Evolutionary conservation across 139 green algal genomes (phyloP).

Genomic region (Desmodesmus armatus): DNA sequence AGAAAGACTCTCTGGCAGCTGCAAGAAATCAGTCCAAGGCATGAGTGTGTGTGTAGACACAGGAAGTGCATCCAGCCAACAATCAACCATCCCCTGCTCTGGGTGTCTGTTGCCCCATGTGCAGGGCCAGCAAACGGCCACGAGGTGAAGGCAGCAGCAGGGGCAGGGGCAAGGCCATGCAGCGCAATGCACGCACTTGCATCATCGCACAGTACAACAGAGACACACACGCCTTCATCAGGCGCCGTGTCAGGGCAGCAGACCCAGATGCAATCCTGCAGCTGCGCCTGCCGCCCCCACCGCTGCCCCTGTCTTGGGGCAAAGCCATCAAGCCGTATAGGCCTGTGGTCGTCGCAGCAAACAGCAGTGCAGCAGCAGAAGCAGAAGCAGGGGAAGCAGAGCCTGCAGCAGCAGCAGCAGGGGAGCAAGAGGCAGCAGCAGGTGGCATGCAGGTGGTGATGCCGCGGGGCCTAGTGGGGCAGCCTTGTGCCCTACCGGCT

Average conservation of each 20-base stretch:
- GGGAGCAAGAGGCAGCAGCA: background rate
- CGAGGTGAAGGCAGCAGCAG: conserved; percentile 22
- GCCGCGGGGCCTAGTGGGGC: background rate
- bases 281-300: conserved; percentile 70
- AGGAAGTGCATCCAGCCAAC: no score
- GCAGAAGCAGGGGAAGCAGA: background rate
- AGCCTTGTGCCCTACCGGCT: background rate
- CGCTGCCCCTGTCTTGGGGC: conserved; percentile 89
- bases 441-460: no score
- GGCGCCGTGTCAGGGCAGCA: background rate
- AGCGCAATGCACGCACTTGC: conserved; percentile 23
- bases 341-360: conserved; percentile 2
- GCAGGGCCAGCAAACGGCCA: background rate
- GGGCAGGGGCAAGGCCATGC: conserved; percentile 26
- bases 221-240: conserved; percentile 73
- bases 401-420: conserved; percentile 16
- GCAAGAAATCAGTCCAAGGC: no score
- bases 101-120: no score
- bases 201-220: conserved; percentile 80
- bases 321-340: conserved; percentile 74
- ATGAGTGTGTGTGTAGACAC: no score
- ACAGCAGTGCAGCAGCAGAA: conserved; percentile 24
- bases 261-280: conserved; percentile 54
- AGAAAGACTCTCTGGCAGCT: no score
- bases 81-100: no score